Evolutionary conservation across 2,329 filamentous ascomycete species (phyloP).

Genomic region (Clarireedia homoeocarpa): DNA sequence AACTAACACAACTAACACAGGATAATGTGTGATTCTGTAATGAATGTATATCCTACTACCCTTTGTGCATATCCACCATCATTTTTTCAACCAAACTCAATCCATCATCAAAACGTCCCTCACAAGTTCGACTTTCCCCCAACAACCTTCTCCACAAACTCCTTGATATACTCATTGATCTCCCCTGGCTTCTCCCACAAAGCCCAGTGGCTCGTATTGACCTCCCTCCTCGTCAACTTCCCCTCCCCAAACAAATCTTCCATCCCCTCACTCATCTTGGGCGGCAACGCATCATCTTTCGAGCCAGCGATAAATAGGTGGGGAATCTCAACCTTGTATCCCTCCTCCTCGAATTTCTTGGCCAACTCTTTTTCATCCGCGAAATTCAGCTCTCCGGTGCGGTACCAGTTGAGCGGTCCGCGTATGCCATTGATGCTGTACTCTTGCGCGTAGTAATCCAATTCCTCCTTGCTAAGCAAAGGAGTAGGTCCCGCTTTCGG

Average conservation of each 20-base stretch:
- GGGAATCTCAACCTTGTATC: slow-evolving; percentile 49
- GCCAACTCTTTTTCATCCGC: slow-evolving; percentile 62
- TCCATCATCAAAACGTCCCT: background rate
- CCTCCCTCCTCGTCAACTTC: slow-evolving; percentile 51
- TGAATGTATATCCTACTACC: no score
- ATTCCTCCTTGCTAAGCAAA: slow-evolving; percentile 58
- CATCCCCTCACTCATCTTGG: slow-evolving; percentile 66
- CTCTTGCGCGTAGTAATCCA: slow-evolving; percentile 69
- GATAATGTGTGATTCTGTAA: no score
- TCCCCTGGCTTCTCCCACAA: slow-evolving; percentile 64
- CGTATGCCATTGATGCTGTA: slow-evolving; percentile 66
- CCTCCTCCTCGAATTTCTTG: slow-evolving; percentile 51
- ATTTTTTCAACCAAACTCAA: background rate
- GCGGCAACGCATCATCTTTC: slow-evolving; percentile 64
- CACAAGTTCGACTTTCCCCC: slow-evolving; percentile 1
- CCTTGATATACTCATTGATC: slow-evolving; percentile 54
- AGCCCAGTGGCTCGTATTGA: slow-evolving; percentile 75
- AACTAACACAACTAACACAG: no score
- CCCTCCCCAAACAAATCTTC: slow-evolving; percentile 43
- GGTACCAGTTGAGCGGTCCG: slow-evolving; percentile 86
- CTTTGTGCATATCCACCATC: no score
- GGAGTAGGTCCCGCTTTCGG: slow-evolving; percentile 46
- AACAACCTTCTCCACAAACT: slow-evolving; percentile 21
- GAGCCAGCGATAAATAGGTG: slow-evolving; percentile 68
- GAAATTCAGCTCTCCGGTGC: slow-evolving; percentile 62